Conservation (phyloP, 2,329 filamentous ascomycete genomes). For the Fonsecaea multimorphosa region DNA sequence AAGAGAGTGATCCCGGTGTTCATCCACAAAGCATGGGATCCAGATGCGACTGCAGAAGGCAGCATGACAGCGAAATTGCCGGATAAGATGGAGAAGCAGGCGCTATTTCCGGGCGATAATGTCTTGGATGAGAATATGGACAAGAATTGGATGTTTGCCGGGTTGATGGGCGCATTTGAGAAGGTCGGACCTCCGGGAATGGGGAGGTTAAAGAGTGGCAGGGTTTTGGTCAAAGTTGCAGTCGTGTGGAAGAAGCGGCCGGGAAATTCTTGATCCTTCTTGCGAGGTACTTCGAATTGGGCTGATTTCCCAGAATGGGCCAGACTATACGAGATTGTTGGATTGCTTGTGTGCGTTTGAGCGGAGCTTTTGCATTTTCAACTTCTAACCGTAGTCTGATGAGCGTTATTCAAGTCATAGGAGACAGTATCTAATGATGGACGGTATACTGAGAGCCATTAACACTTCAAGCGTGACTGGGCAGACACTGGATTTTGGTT, state of each 20-base stretch:
- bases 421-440: background rate
- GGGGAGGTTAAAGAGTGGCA: conserved; percentile 7
- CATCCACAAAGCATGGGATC: conserved; percentile 14
- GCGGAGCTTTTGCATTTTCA: background rate
- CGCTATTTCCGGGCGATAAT: conserved; percentile 5
- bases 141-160: conserved; percentile 22
- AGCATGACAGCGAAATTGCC: background rate
- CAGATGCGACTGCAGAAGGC: background rate
- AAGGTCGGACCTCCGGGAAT: background rate
- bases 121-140: conserved; percentile 11
- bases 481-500: background rate
- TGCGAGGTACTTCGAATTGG: background rate
- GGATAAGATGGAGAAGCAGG: conserved; percentile 7
- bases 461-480: background rate
- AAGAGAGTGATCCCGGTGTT: conserved; percentile 2
- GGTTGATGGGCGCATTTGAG: conserved; percentile 17
- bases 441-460: background rate
- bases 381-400: background rate
- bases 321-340: background rate
- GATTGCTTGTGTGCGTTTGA: background rate
- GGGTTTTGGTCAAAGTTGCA: conserved; percentile 13
- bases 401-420: background rate
- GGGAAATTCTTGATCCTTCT: background rate
- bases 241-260: conserved; percentile 20
- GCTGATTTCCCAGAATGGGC: background rate